Evolutionary conservation across 2,329 filamentous ascomycete genomes (phyloP).

Genomic region (Diaporthe vexans): DNA sequence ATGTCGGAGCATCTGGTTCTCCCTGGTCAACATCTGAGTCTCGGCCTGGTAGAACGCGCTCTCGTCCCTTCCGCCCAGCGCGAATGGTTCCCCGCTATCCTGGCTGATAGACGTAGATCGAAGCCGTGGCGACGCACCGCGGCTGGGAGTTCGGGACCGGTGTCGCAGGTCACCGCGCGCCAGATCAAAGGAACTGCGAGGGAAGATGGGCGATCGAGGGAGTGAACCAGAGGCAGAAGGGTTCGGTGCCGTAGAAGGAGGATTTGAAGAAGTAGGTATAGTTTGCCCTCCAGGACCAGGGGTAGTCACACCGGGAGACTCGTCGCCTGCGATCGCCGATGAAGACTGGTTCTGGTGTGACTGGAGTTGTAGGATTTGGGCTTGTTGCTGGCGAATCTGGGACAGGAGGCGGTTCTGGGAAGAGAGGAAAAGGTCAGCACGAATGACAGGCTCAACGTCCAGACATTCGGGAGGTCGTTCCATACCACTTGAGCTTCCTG

Average conservation of each 20-base stretch:
- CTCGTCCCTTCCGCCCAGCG: slow-evolving; percentile 78
- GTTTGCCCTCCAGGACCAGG: slow-evolving; percentile 41
- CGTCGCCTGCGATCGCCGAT: slow-evolving; percentile 51
- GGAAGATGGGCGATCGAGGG: slow-evolving; percentile 65
- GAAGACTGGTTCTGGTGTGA: slow-evolving; percentile 56
- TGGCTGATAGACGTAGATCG: slow-evolving; percentile 70
- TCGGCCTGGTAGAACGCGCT: slow-evolving; percentile 86
- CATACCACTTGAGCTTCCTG: slow-evolving; percentile 82
- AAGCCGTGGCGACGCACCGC: slow-evolving; percentile 69
- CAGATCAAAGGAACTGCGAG: slow-evolving; percentile 71
- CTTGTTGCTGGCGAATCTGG: slow-evolving; percentile 83
- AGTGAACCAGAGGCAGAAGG: slow-evolving; percentile 58
- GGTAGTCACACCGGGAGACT: slow-evolving; percentile 52
- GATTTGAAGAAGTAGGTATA: slow-evolving; percentile 47
- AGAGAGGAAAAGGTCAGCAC: neutral
- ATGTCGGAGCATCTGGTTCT: slow-evolving; percentile 86
- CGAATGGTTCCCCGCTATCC: slow-evolving; percentile 70
- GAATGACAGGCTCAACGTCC: neutral
- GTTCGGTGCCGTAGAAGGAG: slow-evolving; percentile 53
- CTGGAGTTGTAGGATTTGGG: slow-evolving; percentile 75
- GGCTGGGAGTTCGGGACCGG: slow-evolving; percentile 71
- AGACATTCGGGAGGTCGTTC: slow-evolving; percentile 24
- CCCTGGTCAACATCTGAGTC: slow-evolving; percentile 81
- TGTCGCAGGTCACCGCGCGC: slow-evolving; percentile 68
- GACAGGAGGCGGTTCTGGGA: slow-evolving; percentile 79